A percentile compares a stretch with the other conserved stretches of the same genome.
phyloP scores from a whole-genome alignment of 768 basidiomycete genomes.

The Kwoniella heveanensis region DNA sequence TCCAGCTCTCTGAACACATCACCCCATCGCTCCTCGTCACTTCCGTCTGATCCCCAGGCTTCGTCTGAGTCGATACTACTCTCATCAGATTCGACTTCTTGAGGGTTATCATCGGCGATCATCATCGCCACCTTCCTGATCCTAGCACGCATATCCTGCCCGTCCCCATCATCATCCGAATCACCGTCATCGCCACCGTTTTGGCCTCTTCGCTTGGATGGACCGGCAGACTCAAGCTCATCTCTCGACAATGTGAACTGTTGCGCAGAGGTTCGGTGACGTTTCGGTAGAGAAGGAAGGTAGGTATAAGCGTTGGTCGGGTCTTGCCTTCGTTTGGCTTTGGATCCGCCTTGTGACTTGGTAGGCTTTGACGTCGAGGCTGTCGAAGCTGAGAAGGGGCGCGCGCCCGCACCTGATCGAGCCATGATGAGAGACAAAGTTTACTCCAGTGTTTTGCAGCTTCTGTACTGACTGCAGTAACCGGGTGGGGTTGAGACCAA shows the following conservation, averaged over 20 bases:
- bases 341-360: constrained; percentile 10
- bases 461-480: too few relatives aligned
- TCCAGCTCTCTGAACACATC: constrained; percentile 52
- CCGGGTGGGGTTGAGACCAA: too few relatives aligned
- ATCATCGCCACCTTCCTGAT: constrained; percentile 54
- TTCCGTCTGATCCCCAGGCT: constrained; percentile 56
- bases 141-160: constrained; percentile 48
- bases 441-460: too few relatives aligned
- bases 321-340: constrained; percentile 22
- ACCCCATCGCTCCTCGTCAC: constrained; percentile 56
- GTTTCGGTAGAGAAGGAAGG: constrained; percentile 43
- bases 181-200: constrained; percentile 43
- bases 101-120: constrained; percentile 51
- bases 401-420: constrained; percentile 12
- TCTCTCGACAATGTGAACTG: constrained; percentile 35
- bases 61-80: constrained; percentile 56
- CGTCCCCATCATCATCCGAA: constrained; percentile 55
- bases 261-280: constrained; percentile 41
- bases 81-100: constrained; percentile 52
- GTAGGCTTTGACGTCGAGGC: constrained; percentile 6
- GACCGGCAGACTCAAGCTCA: constrained; percentile 32
- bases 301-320: constrained; percentile 47
- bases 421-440: constrained; percentile 37
- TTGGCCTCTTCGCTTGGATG: constrained; percentile 16
- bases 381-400: constrained; percentile 30